A percentile compares a stretch with the other conserved stretches of the same genome.
These are phyloP conservation scores for Mucor saturninus DNA, from an alignment of 371 early-diverging fungal genomes.

Conservation along the genomic window DNA sequence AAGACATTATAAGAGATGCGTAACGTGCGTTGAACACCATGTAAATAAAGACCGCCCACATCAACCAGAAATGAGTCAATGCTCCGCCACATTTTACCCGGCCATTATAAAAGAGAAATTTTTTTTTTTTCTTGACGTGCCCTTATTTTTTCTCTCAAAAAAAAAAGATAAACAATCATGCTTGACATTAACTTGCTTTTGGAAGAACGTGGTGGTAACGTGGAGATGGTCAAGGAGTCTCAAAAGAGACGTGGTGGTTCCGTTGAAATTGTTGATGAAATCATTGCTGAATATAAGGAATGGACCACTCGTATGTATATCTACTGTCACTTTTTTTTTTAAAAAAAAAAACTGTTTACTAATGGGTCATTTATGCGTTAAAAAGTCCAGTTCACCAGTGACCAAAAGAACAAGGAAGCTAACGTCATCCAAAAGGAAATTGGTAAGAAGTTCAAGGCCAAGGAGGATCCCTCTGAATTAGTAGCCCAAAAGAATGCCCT, in stretches of 20 bases:
- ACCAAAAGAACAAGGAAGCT: conserved; percentile 88
- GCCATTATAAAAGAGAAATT: no score
- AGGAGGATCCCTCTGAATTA: conserved; percentile 86
- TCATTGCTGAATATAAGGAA: conserved; percentile 88
- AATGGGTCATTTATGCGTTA: not conserved
- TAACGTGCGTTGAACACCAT: no score
- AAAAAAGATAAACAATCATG: conserved; percentile 44
- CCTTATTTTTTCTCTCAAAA: no score
- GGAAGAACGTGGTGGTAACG: conserved; percentile 94
- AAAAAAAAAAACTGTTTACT: not conserved
- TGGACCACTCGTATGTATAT: conserved; percentile 82
- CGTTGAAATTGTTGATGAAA: conserved; percentile 90
- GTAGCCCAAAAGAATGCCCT: conserved; percentile 75
- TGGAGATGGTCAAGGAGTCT: conserved; percentile 91
- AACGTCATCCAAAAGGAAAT: conserved; percentile 95
- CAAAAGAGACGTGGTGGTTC: conserved; percentile 88
- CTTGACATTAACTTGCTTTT: conserved; percentile 93
- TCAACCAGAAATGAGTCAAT: no score
- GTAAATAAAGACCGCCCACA: no score
- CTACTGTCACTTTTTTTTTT: not conserved
- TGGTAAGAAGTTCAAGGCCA: conserved; percentile 88
- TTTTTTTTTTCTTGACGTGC: no score
- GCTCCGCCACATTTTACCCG: no score
- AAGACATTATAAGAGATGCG: conserved; percentile 10
- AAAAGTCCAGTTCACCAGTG: conserved; percentile 83